Evolutionary conservation across 1,139 yeast genomes (phyloP), one percentile per base, ranked within the genome.

Genomic region (Sugiyamaella neomexicana): DNA sequence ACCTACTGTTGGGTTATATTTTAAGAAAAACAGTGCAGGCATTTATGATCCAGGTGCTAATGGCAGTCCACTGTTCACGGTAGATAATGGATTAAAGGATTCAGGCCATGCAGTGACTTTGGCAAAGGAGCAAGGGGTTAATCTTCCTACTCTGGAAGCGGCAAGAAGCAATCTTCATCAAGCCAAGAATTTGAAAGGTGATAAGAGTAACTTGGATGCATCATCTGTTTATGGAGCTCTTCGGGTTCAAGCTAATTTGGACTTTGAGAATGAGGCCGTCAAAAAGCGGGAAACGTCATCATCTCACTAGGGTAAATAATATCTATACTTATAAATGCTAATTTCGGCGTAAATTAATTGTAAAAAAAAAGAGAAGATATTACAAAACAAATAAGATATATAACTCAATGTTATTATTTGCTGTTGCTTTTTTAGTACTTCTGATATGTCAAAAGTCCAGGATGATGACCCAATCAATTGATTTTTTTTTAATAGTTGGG

Each of bases 151-250:
- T 13, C 50, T 63, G 16, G 65, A 64, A 39, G 54, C 55, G 20
- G 58, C 60, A 13, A 46, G 57, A 23, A 53, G 49, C 39, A 55
- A 65, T 50, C 40, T 66, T 53, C 47, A 49, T 16, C 58, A 57
- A 20, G 65, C 63, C 25, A 53, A 57, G 41, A 60, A 59, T 13
- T 53, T 56, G 44, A 58, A 58, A 23, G 67, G 62, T 13, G 61
- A 55, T 23, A 51, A 36, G 45, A 50, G 58, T 37, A 58, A 60
- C 50, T 57, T 67, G 31, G 71, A 67, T 49, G 62, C 64, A 15
- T 58, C 68, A 1, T 59, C 68, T 2, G 63, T 65, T n/a, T 67
- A 67, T 52, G 71, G 71, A 20, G 53, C 61, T n/a, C 56, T 62
- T 36, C 62, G 71, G 20, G 52, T 57, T 46, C 52, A 56, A 29